Conservation (phyloP, 1,284 basidiomycete species). For the Spongiforma sp. region DNA sequence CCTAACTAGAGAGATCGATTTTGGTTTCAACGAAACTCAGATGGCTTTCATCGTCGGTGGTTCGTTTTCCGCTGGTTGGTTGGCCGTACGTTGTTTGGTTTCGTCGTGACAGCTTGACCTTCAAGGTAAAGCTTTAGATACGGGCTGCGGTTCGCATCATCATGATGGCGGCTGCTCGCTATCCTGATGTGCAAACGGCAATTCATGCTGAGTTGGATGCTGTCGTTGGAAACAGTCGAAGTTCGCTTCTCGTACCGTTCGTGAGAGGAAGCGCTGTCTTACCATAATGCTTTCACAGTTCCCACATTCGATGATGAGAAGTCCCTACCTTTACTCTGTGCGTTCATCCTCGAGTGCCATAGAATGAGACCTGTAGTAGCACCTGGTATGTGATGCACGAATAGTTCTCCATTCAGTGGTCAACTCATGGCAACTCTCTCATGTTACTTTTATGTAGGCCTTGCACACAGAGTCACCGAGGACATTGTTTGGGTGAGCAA, state of each 20-base stretch:
- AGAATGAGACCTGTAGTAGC: conserved; percentile 14
- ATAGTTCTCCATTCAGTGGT: too few species aligned
- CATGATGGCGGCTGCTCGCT: conserved; percentile 8
- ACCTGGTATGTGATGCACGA: background rate
- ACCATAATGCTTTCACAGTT: conserved; percentile 2
- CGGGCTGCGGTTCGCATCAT: background rate
- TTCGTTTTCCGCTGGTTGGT: conserved; percentile 11
- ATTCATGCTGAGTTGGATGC: conserved; percentile 18
- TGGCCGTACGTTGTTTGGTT: conserved; percentile 7
- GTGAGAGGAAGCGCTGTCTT: background rate
- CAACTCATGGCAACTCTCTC: background rate
- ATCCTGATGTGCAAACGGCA: conserved; percentile 12
- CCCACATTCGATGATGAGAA: conserved; percentile 13
- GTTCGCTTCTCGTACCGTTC: conserved; percentile 5
- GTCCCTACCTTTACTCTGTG: conserved; percentile 10
- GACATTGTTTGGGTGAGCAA: conserved; percentile 13
- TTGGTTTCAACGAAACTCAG: conserved; percentile 16
- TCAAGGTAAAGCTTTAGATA: background rate
- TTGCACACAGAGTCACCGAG: conserved; percentile 11
- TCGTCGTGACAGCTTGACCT: background rate
- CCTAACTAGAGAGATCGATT: conserved; percentile 8
- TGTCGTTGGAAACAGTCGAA: conserved; percentile 3
- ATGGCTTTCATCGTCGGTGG: conserved; percentile 17
- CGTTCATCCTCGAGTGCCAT: conserved; percentile 18
- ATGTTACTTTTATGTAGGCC: background rate